Base-by-base conservation (phyloP, 2,329 filamentous ascomycete genomes). In the Cryphonectria naterciae region DNA sequence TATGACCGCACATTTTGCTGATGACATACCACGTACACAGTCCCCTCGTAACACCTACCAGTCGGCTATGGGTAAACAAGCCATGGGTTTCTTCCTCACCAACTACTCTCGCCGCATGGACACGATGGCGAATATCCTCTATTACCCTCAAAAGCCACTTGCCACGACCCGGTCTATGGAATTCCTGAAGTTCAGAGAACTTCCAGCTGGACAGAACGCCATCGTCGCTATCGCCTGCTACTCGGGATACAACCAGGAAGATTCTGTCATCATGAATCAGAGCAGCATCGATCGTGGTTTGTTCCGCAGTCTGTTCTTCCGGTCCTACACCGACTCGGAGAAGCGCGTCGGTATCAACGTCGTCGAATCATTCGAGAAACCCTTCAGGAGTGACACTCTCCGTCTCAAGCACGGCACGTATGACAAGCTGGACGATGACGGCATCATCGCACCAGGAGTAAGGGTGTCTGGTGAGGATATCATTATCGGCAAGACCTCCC, bases 221-320 rank as follows among this genome's bases (percentile, higher is more conserved):
- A 99, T 99, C 77, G 96, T 99, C 17, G 97, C 96, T 56, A 99
- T 99, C 82, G 91, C 94, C 72, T 97, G 93, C 80, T 99, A 99
- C 83, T 97, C 95, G 68, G 96, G 96, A 72, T 99, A 99, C 86
- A 99, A 99, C 82, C 97, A 99, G 81, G 96, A 99, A 94, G 96
- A 99, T 90, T 99, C 96, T 75, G 95, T 99, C 75, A 97, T 99
- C 78, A 98, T 99, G 96, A 99, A 99, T 82, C 96, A 99, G 84
- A 98, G 94, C 84, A 97, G 94, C 82, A 98, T 99, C 77, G 96
- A 99, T 81, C 93, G 96, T 78, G 96, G 96, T 74, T 87, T 99
- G 5, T 99, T 99, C 91, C 90, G 97, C 78, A 98, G 94, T 88
- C 84, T 99, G 68, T 99, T 98, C 86, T 99, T 97, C 88, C 91